Conservation (phyloP, 2,329 filamentous ascomycete genomes). For the Pseudogymnoascus destructans region DNA sequence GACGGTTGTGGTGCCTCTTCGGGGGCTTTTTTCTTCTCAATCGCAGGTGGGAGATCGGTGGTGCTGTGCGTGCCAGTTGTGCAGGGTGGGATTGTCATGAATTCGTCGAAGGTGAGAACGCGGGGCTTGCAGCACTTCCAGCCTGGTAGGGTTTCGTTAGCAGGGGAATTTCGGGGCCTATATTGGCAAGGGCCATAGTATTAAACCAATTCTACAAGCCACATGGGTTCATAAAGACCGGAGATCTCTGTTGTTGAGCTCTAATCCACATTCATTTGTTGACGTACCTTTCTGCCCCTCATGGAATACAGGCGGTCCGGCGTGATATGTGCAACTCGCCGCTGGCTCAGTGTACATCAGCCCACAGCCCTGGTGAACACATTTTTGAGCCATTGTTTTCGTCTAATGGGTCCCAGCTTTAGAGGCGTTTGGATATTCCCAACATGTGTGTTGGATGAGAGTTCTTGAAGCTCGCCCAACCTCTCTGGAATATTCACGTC, state of each 20-base stretch:
- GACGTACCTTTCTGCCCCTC: conserved; percentile 90
- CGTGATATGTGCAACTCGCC: conserved; percentile 83
- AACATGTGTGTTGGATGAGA: background rate
- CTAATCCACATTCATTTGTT: conserved; percentile 9
- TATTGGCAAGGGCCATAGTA: background rate
- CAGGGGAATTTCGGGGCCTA: conserved; percentile 3
- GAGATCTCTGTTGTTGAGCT: background rate
- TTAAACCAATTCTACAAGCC: conserved; percentile 11
- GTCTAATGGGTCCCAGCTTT: background rate
- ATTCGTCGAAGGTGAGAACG: conserved; percentile 95
- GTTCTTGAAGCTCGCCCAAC: conserved; percentile 1
- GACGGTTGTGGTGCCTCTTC: conserved; percentile 27
- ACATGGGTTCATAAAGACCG: background rate
- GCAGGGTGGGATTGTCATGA: conserved; percentile 83
- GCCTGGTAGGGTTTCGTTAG: conserved; percentile 39
- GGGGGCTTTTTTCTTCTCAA: conserved; percentile 43
- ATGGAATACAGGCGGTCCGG: conserved; percentile 87
- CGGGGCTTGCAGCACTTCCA: conserved; percentile 99
- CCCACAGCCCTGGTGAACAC: conserved; percentile 90
- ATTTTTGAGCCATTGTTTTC: conserved; percentile 50
- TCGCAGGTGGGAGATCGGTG: conserved; percentile 54
- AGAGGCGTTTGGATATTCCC: conserved; percentile 2
- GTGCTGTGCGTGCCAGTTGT: conserved; percentile 87
- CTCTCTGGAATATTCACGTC: conserved; percentile 9
- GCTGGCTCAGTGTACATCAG: conserved; percentile 73